phyloP scores from a whole-genome alignment of 73 alveolate species.

The Stentor roeselii region DNA sequence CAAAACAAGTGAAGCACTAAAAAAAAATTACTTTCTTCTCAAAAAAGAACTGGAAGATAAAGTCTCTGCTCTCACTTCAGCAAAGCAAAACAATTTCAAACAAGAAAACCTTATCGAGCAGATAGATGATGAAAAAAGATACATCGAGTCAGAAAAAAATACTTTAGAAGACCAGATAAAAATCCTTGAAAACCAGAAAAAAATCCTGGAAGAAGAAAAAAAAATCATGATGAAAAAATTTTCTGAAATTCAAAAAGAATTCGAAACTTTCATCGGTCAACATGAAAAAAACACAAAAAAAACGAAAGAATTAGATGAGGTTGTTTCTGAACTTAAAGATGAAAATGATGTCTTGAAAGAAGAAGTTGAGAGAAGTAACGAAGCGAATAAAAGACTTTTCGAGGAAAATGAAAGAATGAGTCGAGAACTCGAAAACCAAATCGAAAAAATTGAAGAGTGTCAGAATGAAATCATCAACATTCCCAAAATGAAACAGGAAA shows the following conservation, averaged over 20 bases:
- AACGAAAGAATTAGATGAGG: background rate
- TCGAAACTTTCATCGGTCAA: background rate
- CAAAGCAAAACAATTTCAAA: background rate
- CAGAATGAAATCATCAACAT: background rate
- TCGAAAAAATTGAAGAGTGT: background rate
- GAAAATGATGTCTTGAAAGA: background rate
- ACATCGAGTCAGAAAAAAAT: no score
- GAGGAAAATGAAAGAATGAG: conserved; percentile 20
- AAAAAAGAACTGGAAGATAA: conserved; percentile 18
- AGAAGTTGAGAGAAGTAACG: background rate
- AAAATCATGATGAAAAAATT: background rate
- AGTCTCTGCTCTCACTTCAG: background rate
- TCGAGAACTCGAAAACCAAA: background rate
- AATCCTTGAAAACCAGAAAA: no score
- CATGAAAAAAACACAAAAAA: background rate
- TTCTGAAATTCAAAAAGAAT: background rate
- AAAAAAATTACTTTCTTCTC: background rate
- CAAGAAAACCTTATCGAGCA: background rate
- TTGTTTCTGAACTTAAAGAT: background rate
- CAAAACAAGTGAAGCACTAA: background rate
- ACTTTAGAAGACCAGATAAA: no score
- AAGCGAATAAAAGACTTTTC: background rate
- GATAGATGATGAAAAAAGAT: conserved; percentile 18
- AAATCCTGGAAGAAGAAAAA: no score
- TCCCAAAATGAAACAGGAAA: background rate